These are phyloP conservation scores for Podaxis mareebaensis DNA, from an alignment of 768 basidiomycete species.

Conservation along the genomic window DNA sequence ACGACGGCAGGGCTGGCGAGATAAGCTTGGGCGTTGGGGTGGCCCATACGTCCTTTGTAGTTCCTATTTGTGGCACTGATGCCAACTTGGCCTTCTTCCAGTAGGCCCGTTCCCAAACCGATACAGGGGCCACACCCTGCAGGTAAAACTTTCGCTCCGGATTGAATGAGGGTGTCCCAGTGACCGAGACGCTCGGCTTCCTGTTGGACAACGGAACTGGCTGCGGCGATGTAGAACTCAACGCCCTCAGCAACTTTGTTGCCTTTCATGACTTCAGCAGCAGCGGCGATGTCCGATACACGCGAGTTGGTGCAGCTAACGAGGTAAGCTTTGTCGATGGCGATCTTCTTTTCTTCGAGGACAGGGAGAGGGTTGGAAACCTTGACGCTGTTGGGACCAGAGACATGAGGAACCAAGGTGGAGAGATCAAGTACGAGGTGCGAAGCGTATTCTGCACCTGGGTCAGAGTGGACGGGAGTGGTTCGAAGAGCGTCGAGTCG, in stretches of 20 bases:
- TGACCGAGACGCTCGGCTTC: conserved; percentile 85
- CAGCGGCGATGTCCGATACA: conserved; percentile 90
- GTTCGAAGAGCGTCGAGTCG: conserved; percentile 68
- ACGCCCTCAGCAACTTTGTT: conserved; percentile 83
- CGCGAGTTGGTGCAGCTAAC: conserved; percentile 98
- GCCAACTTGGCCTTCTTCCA: conserved; percentile 93
- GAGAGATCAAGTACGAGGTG: conserved; percentile 92
- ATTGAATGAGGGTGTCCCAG: conserved; percentile 83
- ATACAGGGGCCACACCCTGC: conserved; percentile 99
- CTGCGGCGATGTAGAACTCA: conserved; percentile 97
- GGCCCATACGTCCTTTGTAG: conserved; percentile 99
- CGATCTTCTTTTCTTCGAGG: conserved; percentile 71
- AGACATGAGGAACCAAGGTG: conserved; percentile 92
- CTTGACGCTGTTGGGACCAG: conserved; percentile 98
- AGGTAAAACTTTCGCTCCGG: conserved; percentile 91
- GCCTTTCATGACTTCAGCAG: conserved; percentile 86
- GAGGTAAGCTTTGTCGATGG: conserved; percentile 96
- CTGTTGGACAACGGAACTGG: conserved; percentile 87
- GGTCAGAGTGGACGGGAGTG: conserved; percentile 63
- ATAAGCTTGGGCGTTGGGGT: conserved; percentile 93
- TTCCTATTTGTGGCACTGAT: conserved; percentile 99
- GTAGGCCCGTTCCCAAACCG: conserved; percentile 87
- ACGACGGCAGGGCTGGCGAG: conserved; percentile 97
- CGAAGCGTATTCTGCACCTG: conserved; percentile 77
- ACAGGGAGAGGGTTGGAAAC: conserved; percentile 88